A percentile compares a stretch with the other conserved stretches of the same genome.
phyloP scores from a whole-genome alignment of 768 basidiomycete species.

The Tephrocybe sp. region DNA sequence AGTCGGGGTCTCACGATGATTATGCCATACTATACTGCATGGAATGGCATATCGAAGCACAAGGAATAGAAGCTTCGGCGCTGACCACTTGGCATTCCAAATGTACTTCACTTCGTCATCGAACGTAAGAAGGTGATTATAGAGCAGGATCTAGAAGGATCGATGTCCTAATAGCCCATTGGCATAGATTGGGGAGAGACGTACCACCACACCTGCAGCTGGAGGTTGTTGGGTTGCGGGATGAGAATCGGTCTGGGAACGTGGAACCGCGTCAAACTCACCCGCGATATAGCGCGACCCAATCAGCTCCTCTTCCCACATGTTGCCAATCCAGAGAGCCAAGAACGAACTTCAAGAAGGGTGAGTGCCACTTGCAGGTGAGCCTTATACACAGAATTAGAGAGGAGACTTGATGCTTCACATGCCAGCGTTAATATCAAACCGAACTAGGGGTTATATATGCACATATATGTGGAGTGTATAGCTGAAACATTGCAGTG shows the following conservation, averaged over 20 bases:
- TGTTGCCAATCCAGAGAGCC: background rate
- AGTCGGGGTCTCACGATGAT: constrained; percentile 1
- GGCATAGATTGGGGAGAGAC: background rate
- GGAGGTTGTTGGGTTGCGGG: background rate
- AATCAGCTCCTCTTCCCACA: background rate
- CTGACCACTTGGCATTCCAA: constrained; percentile 35
- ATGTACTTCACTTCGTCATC: constrained; percentile 38
- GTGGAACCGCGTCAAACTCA: background rate
- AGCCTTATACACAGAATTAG: too few relatives aligned
- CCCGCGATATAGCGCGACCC: constrained; percentile 10
- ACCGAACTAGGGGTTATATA: too few relatives aligned
- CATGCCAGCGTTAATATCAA: too few relatives aligned
- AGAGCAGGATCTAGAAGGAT: constrained; percentile 30
- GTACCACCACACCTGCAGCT: constrained; percentile 13
- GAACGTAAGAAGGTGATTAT: constrained; percentile 41
- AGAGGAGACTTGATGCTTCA: too few relatives aligned
- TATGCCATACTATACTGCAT: constrained; percentile 21
- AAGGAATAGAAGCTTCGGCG: constrained; percentile 38
- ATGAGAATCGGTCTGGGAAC: background rate
- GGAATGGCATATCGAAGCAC: constrained; percentile 37
- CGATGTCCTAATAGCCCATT: background rate
- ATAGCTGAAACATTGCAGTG: too few relatives aligned
- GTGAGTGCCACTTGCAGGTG: too few relatives aligned
- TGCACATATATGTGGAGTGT: too few relatives aligned
- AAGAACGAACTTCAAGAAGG: too few relatives aligned